Evolutionary conservation across 164 flowering plant genomes (phyloP), one percentile per base, ranked within the genome.

Genomic region (Vitis rupestris): DNA sequence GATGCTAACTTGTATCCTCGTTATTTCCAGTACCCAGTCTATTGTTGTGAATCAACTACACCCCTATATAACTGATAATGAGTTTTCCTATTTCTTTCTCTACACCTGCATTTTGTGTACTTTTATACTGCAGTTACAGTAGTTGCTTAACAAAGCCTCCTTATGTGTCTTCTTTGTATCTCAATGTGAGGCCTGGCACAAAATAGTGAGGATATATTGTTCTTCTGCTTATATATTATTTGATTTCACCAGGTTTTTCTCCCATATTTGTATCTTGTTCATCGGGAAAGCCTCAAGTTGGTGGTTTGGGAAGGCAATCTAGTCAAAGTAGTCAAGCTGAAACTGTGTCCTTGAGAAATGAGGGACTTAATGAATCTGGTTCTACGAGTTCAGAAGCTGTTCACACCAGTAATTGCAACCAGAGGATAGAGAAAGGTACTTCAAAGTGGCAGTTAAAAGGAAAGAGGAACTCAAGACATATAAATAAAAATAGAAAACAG

Each of bases 361-460:
- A 82, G 70, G 84, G 66, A 37, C 72, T 72, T 47, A 79, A 82
- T 69, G 90, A 82, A 53, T 73, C 81, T 71, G 86, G 74, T 59
- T 82, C 84, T 47, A 80, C 85, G 70, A 71, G 81, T 66, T 71
- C 81, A 23, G 78, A 72, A 31, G 76, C 74, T 53, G 68, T 60
- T 63, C 64, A 76, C 65, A 67, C 31, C 53, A 64, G 67, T 65
- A 68, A 58, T 72, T 63, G 75, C 62, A 73, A 70, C 75, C 75
- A 64, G 27, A 77, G 71, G 65, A 68, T 77, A 29, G 87, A 83
- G 66, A 81, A 85, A 74, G 81, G 80, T 75, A 68, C 84, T 66
- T 88, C 97, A 57, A 79, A 82, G 82, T 85, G 95, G 95, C 92
- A 86, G 73, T 74, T 59, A 59, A 90, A 90, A 82, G 86, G 92